Conservation (phyloP, 2,329 filamentous ascomycete genomes). For the Cadophora gregata region DNA sequence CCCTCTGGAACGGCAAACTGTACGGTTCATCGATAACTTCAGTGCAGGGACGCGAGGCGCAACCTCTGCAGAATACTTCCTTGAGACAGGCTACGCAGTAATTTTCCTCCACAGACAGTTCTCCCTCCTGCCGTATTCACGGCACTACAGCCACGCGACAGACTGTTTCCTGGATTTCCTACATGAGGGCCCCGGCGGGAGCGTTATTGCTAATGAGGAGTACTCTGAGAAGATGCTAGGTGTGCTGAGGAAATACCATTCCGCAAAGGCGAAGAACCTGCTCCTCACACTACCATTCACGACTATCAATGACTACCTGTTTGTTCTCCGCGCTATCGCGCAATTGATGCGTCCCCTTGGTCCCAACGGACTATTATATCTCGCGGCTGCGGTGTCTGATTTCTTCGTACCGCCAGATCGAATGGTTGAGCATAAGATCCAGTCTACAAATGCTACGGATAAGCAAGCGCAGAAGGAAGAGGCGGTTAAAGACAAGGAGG, state of each 20-base stretch:
- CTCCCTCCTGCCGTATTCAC: slow-evolving; percentile 87
- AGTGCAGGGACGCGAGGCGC: slow-evolving; percentile 92
- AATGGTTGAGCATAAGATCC: slow-evolving; percentile 98
- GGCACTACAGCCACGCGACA: slow-evolving; percentile 93
- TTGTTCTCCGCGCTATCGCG: slow-evolving; percentile 82
- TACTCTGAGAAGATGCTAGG: slow-evolving; percentile 83
- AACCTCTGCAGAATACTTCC: slow-evolving; percentile 93
- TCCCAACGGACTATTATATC: slow-evolving; percentile 81
- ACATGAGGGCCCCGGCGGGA: slow-evolving; percentile 69
- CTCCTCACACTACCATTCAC: slow-evolving; percentile 87
- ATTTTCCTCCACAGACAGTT: slow-evolving; percentile 94
- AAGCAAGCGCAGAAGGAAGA: slow-evolving; percentile 30
- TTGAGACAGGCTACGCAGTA: slow-evolving; percentile 84
- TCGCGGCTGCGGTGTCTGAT: slow-evolving; percentile 94
- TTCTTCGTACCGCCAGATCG: slow-evolving; percentile 93
- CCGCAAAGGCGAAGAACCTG: slow-evolving; percentile 75
- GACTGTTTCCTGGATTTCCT: slow-evolving; percentile 96
- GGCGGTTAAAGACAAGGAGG: slow-evolving; percentile 39
- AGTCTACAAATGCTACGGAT: slow-evolving; percentile 73
- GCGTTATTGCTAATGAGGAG: slow-evolving; percentile 77
- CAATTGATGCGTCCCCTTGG: slow-evolving; percentile 86
- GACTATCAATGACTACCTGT: slow-evolving; percentile 94
- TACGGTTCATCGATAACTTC: slow-evolving; percentile 99
- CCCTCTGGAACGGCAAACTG: slow-evolving; percentile 90
- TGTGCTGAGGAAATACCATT: slow-evolving; percentile 82